Conservation (phyloP, 2,329 filamentous ascomycete species). For the Aureobasidium pullulans region DNA sequence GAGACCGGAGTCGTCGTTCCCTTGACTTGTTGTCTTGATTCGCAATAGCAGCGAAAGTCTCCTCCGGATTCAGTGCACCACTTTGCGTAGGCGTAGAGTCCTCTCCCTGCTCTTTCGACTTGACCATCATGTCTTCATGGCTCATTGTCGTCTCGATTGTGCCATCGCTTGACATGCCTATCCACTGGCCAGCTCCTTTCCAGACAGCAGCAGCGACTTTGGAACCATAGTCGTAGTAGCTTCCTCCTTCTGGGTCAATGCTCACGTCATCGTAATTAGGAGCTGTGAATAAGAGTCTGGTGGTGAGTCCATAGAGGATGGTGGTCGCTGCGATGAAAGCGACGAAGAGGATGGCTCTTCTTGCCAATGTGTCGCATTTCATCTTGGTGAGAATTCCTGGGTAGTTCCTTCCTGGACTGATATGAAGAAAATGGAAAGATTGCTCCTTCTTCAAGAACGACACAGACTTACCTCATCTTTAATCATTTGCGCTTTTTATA, state of each 20-base stretch:
- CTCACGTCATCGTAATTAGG: not conserved
- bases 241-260: constrained; percentile 1
- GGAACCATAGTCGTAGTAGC: constrained; percentile 1
- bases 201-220: constrained; percentile 3
- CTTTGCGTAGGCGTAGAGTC: not conserved
- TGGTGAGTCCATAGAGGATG: not conserved
- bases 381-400: not conserved
- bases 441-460: not conserved
- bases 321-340: not conserved
- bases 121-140: not conserved
- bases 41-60: not conserved
- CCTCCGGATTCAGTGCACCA: not conserved
- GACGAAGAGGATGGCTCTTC: not conserved
- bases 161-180: not conserved
- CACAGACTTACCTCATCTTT: not conserved
- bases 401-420: not conserved
- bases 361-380: not conserved
- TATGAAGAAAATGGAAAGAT: not conserved
- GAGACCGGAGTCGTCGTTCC: not conserved
- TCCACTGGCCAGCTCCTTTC: not conserved
- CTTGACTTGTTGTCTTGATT: not conserved
- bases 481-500: not conserved
- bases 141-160: too few species aligned
- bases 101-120: not conserved
- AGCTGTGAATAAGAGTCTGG: not conserved